Evolutionary conservation across 2,329 filamentous ascomycete genomes (phyloP), one percentile per base, ranked within the genome.

Genomic region (Chrysoporthe austroafricana): DNA sequence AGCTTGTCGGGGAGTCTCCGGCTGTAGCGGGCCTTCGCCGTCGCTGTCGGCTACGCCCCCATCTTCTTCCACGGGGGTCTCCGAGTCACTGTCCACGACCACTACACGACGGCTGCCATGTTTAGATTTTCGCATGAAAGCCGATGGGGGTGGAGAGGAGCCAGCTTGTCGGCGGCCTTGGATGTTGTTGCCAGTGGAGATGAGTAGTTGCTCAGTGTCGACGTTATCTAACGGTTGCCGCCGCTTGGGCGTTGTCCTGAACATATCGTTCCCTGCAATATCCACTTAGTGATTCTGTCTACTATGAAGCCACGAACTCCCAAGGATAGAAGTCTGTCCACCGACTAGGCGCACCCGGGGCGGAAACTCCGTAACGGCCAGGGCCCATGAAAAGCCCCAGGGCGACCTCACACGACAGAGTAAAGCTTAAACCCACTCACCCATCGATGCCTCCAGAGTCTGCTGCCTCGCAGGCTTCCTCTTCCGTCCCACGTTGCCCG

Each of bases 371-470:
- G 48, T 13, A 52, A 13, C 7, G 26, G 4, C 8, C 2, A 52
- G 5, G 9, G 26, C 14, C 21, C 21, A 8, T 54, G n/a, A 21
- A n/a, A 14, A 9, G 4, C 14, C 6, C 36, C 14, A n/a, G n/a
- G 2, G 8, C 48, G 14, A 21, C 21, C 3, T 16, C 18, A n/a
- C 4, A 34, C n/a, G 3, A 14, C 32, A 63, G 8, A 3, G 43
- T 26, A n/a, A 14, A 39, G 16, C n/a, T 26, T 9, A 8, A 13
- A 63, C 3, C 3, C 2, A 67, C 70, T 43, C 66, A 73, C 71
- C 65, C 5, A 72, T 57, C 18, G 70, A 58, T 16, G 60, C 64
- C 26, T 71, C 69, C 48, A 73, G 50, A 14, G 70, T 72, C 58
- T 70, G 71, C 61, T 73, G 72, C 26, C 16, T 71, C 34, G 4